Conservation (phyloP, 257 asterid species). For the Solanum pennellii region DNA sequence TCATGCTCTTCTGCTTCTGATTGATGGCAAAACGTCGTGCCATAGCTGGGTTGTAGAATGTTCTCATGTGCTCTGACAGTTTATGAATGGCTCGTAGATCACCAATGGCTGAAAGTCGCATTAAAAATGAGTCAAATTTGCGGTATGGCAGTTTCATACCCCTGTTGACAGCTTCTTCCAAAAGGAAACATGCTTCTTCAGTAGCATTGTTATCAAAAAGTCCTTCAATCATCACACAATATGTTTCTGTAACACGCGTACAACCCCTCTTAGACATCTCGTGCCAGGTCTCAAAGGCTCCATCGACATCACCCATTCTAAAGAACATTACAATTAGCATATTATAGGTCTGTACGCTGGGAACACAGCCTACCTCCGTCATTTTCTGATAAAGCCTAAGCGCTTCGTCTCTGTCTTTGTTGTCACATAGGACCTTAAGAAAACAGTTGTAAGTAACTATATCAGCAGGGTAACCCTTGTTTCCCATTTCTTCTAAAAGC, state of each 20-base stretch:
- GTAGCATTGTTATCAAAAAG: conserved; percentile 44
- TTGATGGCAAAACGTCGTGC: conserved; percentile 72
- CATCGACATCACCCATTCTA: conserved; percentile 40
- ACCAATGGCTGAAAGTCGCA: conserved; percentile 62
- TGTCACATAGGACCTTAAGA: conserved; percentile 75
- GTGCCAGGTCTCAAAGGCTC: conserved; percentile 74
- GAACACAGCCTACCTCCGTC: conserved; percentile 51
- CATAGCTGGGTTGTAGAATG: conserved; percentile 83
- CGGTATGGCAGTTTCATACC: conserved; percentile 68
- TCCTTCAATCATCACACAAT: conserved; percentile 83
- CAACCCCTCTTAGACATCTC: conserved; percentile 74
- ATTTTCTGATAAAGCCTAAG: conserved; percentile 44
- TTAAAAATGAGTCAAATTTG: conserved; percentile 55
- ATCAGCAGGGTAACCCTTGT: conserved; percentile 81
- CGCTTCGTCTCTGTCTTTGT: conserved; percentile 52
- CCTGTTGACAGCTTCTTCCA: conserved; percentile 51
- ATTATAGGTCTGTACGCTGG: conserved; percentile 84
- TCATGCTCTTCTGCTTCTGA: conserved; percentile 65
- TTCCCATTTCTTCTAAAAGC: conserved; percentile 76
- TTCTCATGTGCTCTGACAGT: conserved; percentile 84
- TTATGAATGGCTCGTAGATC: conserved; percentile 62
- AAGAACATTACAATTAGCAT: conserved; percentile 72
- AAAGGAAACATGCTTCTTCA: conserved; percentile 50
- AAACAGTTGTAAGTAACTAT: conserved; percentile 84
- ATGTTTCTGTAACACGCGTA: conserved; percentile 56